Evolutionary conservation across 2,329 filamentous ascomycete species (phyloP).

Genomic region (Cytospora paraplurivora): DNA sequence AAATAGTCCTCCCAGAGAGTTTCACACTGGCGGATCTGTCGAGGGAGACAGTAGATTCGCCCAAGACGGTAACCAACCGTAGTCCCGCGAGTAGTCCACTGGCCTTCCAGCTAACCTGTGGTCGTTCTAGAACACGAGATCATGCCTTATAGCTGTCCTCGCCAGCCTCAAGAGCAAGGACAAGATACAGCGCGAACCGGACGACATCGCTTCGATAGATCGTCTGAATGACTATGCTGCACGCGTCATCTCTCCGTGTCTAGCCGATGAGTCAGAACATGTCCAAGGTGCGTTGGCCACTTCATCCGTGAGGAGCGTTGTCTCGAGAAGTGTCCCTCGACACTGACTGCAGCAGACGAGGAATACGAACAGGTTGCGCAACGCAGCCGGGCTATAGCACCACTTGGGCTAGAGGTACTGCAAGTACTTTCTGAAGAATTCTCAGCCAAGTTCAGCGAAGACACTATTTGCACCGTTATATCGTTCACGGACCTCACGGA

Average conservation of each 20-base stretch:
- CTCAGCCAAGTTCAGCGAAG: slow-evolving; percentile 27
- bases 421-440: not conserved
- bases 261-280: not conserved
- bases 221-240: slow-evolving; percentile 14
- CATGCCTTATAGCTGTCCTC: slow-evolving; percentile 19
- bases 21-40: slow-evolving; percentile 12
- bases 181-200: slow-evolving; percentile 6
- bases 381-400: slow-evolving; percentile 15
- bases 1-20: slow-evolving; percentile 15
- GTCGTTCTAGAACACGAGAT: slow-evolving; percentile 4
- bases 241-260: slow-evolving; percentile 14
- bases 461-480: slow-evolving; percentile 39
- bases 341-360: slow-evolving; percentile 12
- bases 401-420: slow-evolving; percentile 16
- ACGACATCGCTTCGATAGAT: slow-evolving; percentile 9
- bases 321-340: not conserved
- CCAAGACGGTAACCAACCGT: slow-evolving; percentile 13
- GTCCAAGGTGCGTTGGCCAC: slow-evolving; percentile 6
- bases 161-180: slow-evolving; percentile 18
- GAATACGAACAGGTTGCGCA: slow-evolving; percentile 20
- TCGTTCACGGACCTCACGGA: slow-evolving; percentile 36
- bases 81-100: not conserved
- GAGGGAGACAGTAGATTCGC: slow-evolving; percentile 1
- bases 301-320: not conserved
- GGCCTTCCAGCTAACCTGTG: slow-evolving; percentile 1